These are phyloP conservation scores for Filosporella fistucella DNA, from an alignment of 495 filamentous ascomycete species.

Conservation along the genomic window DNA sequence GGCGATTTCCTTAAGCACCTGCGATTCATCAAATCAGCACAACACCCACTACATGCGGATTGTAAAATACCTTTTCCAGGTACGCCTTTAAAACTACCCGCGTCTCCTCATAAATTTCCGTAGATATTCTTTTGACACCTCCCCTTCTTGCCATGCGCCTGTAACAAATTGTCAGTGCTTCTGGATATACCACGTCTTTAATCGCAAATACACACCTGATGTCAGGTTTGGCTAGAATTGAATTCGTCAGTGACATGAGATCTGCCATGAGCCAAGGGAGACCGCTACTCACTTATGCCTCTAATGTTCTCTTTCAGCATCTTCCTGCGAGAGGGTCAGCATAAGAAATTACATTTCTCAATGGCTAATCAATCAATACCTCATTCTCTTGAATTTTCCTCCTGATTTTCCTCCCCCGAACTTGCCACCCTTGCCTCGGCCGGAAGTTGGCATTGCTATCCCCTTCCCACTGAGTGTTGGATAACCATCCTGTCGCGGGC, in stretches of 20 bases:
- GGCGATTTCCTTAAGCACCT: conserved; percentile 40
- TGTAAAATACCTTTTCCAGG: conserved; percentile 43
- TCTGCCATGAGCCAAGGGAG: not conserved
- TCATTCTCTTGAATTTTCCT: not conserved
- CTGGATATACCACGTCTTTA: not conserved
- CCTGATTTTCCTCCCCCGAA: too few relatives aligned
- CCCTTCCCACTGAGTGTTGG: not conserved
- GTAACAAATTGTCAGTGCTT: not conserved
- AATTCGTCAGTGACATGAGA: not conserved
- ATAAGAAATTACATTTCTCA: not conserved
- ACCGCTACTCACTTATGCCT: conserved; percentile 56
- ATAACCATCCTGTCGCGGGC: not conserved
- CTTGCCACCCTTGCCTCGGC: not conserved
- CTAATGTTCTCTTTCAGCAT: conserved; percentile 55
- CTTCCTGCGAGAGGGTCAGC: conserved; percentile 38
- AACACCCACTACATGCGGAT: not conserved
- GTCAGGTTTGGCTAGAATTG: not conserved
- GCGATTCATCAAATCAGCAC: conserved; percentile 40
- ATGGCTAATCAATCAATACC: not conserved
- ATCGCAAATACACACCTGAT: not conserved
- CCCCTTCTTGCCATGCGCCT: conserved; percentile 78
- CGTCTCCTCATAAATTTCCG: conserved; percentile 64
- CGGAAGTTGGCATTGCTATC: not conserved
- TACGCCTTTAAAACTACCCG: conserved; percentile 47
- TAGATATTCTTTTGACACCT: conserved; percentile 70